Base-by-base conservation (phyloP, 2,329 filamentous ascomycete species). In the Diaporthe sp. region DNA sequence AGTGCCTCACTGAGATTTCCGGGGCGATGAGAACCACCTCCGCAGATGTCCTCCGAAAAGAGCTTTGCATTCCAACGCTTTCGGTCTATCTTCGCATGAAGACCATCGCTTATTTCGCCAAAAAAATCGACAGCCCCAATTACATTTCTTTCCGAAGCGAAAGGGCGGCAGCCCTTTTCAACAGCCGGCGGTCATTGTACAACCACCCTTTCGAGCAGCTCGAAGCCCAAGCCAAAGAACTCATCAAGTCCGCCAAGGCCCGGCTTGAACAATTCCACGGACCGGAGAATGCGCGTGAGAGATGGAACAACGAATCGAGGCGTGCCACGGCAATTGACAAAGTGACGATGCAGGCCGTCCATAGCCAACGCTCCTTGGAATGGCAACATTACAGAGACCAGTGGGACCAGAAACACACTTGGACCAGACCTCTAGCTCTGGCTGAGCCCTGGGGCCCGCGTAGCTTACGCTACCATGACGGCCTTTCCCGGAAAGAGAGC, bases 171-270 rank as follows among this genome's bases (percentile, higher is more conserved):
- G 52, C 52, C 5, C 25, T 54, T 30, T 4, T 13, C 52, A 2
- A 30, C 13, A 1, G 6, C 2, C 0, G 12, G 10, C 10, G 10
- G 4, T 10, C 13, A 30, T 54, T 30, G 7, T 1, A 7, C 4
- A 30, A 33, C 3, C 57, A 60, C 33, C 33, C 57, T 25, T 40
- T 60, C 5, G 10, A 60, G 57, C 22, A 60, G 22, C 33, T 60
- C 7, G 10, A 25, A 4, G 12, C 5, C 10, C 57, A 40, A 35
- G 57, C 57, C 22, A 15, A 17, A 2, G 6, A 25, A 2, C 4
- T 60, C 22, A 38, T 38, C 6, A 8, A n/a, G 33, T 15, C 19
- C 6, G 35, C 57, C 35, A 25, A 17, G 17, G 33, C 12, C 22
- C 57, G 57, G 22, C 57, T 60, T 4, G 33, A 40, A 40, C 17